phyloP scores from a whole-genome alignment of 768 basidiomycete species.

The Mycena amicta region DNA sequence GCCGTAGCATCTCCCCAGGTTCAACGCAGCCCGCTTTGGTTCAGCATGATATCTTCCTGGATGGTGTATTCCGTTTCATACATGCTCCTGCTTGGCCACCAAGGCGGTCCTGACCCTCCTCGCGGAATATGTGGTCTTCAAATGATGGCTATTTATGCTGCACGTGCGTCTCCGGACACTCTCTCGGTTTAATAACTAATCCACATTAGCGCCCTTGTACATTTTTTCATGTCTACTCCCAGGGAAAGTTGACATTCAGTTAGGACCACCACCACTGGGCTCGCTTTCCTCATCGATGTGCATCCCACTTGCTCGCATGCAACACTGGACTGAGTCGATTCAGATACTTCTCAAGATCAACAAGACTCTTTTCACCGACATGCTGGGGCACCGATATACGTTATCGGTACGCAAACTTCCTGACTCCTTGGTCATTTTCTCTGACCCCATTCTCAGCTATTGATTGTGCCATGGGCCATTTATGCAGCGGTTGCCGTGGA shows the following conservation, averaged over 20 bases:
- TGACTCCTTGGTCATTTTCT: background rate
- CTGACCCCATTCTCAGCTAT: background rate
- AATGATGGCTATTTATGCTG: constrained; percentile 7
- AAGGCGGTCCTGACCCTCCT: constrained; percentile 4
- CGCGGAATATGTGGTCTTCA: constrained; percentile 5
- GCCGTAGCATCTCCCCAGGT: background rate
- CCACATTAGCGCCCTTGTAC: no score
- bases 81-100: constrained; percentile 7
- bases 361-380: background rate
- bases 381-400: background rate
- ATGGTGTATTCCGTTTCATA: constrained; percentile 5
- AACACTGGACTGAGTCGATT: no score
- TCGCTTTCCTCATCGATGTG: constrained; percentile 11
- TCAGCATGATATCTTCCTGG: constrained; percentile 11
- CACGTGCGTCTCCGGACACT: constrained; percentile 1
- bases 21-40: constrained; percentile 12
- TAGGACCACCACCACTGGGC: constrained; percentile 8
- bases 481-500: constrained; percentile 2
- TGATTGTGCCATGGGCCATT: constrained; percentile 4
- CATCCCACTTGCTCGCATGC: no score
- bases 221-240: no score
- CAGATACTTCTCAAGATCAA: constrained; percentile 3
- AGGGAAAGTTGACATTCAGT: no score
- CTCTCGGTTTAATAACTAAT: no score
- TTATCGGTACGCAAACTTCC: background rate